Evolutionary conservation across 805 yeast genomes (phyloP), one percentile per base, ranked within the genome.

Genomic region (Zygoascus tannicola): DNA sequence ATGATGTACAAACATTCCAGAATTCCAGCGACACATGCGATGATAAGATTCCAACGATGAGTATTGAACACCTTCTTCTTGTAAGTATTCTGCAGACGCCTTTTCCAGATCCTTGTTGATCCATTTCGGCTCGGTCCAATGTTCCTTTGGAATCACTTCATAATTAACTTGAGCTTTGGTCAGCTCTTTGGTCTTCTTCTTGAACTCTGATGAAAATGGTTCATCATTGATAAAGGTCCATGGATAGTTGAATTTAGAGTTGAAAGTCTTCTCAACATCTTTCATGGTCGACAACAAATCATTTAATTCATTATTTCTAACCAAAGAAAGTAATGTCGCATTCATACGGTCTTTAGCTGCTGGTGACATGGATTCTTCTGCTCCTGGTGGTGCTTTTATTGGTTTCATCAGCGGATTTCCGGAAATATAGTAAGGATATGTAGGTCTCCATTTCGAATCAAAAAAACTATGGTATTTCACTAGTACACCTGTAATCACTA

Each of bases 11-110:
- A 84, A 81, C 46, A 63, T 64, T 10, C 75, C 76, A 40, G 81
- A 76, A 58, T 83, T 82, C 61, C 80, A 85, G 21, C 94, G 71
- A 58, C 94, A 85, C 94, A 85, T 85, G 55, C 82, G 80, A 55
- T 83, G 94, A 54, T 85, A 85, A 0, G 87, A 79, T 18, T 57
- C 60, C 60, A 65, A 67, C 18, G 67, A 67, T 2, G 87, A 85
- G 57, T 82, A 81, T 3, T 78, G 81, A 14, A 79, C 70, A 18
- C 70, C 66, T 2, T 63, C 59, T 3, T 52, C 39, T 21, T 45
- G 38, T 34, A 50, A 38, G 12, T 42, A 26, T 16, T 43, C 38
- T 57, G 73, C 69, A 2, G 70, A 74, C 42, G 61, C 57, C 8
- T 51, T 52, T 46, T 73, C 73, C 38, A 58, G 63, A 3, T 60